Base-by-base conservation (phyloP, 208 protist genomes). In the Wallacemonas sp. region DNA sequence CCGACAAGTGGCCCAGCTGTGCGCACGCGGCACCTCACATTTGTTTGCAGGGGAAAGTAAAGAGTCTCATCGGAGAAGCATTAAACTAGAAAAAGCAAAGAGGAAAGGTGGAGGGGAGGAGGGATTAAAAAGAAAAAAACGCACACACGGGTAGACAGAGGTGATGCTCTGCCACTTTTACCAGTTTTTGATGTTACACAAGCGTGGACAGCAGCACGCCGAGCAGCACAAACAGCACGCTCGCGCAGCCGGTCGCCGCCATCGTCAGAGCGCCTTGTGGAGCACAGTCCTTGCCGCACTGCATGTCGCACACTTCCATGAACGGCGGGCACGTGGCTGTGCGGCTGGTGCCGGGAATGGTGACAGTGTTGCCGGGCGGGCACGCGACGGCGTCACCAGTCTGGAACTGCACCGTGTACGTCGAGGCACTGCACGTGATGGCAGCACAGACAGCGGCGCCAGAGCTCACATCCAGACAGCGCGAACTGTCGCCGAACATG, bases 251-350 rank as follows among this genome's bases (percentile, higher is more conserved):
- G 39, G 32, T 74, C 61, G 61, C 62, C 48, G 16, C 46, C 68
- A 41, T 67, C 68, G 42, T 18, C 3, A 41, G 61, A 57, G 42
- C 42, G 42, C 42, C 20, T 7, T 48, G 7, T 14, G 12, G 42
- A 4, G 5, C 18, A 18, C 42, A 48, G 20, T 48, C 20, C 10
- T 48, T 23, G 42, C 12, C 20, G 42, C 42, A 48, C 33, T 70
- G 62, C 10, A 38, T 50, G 38, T 54, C 46, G 71, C 83, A 89
- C 61, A 89, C 73, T 10, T 82, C 72, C 1, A 55, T 29, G 33
- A 73, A 77, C 20, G 68, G 68, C 1, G 77, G 76, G 38, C 84
- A 89, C 28, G 38, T 38, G 38, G 86, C 69, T 1, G 12, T n/a
- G 12, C 84, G 77, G n/a, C 61, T 78, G 5, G 22, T 29, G 28